Percentiles rank a stretch among this genome's conserved stretches.
These are phyloP conservation scores for Phytophthora foliorum DNA, from an alignment of 352 stramenopile genomes.

Conservation along the genomic window DNA sequence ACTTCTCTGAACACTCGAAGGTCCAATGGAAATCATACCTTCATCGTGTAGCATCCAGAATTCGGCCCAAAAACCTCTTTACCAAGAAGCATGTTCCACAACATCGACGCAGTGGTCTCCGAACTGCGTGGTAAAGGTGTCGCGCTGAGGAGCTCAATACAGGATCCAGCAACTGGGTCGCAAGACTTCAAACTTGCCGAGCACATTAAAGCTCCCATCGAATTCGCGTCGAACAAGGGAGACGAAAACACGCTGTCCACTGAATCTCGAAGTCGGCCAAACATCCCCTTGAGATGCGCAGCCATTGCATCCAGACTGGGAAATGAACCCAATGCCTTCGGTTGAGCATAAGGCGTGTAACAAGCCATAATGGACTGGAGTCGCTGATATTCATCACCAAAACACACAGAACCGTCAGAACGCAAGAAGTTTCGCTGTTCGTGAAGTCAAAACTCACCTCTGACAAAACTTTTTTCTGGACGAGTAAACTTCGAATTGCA, in stretches of 20 bases:
- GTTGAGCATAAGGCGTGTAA: neutral
- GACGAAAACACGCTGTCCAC: constrained; percentile 12
- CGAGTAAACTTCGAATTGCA: neutral
- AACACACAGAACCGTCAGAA: neutral
- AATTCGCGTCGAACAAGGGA: constrained; percentile 7
- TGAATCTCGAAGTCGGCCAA: constrained; percentile 1
- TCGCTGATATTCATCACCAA: constrained; percentile 3
- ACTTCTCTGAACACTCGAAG: neutral
- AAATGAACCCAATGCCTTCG: neutral
- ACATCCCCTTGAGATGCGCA: constrained; percentile 6
- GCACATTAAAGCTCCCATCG: constrained; percentile 4
- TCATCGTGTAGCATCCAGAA: constrained; percentile 19
- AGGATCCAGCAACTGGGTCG: constrained; percentile 15
- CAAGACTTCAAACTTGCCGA: constrained; percentile 10
- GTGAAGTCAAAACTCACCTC: constrained; percentile 5
- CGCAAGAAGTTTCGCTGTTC: no score
- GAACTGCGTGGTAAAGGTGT: constrained; percentile 16
- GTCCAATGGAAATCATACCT: constrained; percentile 2
- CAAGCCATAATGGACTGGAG: constrained; percentile 7
- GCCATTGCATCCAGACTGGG: neutral
- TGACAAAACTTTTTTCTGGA: constrained; percentile 3
- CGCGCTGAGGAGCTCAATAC: constrained; percentile 25
- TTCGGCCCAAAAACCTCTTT: constrained; percentile 28
- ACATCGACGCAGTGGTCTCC: constrained; percentile 1
- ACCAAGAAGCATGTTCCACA: constrained; percentile 30